phyloP scores from a whole-genome alignment of 2,329 filamentous ascomycete species.

The Colletotrichum chrysophilum region DNA sequence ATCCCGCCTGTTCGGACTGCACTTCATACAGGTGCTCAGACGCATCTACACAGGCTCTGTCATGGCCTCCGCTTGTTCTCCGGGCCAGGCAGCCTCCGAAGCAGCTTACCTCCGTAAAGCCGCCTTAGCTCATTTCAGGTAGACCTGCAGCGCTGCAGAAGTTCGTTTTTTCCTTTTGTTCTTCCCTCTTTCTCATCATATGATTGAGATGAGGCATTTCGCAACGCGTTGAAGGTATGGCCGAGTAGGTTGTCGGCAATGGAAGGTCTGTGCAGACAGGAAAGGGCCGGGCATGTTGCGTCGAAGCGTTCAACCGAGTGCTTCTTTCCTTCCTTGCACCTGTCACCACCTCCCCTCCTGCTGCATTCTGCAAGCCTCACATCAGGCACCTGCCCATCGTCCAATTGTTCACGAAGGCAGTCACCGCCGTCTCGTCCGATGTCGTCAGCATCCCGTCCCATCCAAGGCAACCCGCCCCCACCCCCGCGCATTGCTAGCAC shows the following conservation, averaged over 20 bases:
- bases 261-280: neutral
- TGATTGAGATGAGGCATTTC: neutral
- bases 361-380: neutral
- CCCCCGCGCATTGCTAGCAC: neutral
- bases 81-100: neutral
- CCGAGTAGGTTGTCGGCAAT: neutral
- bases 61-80: neutral
- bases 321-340: neutral
- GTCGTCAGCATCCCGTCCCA: constrained; percentile 11
- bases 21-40: constrained; percentile 3
- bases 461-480: neutral
- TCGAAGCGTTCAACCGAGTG: neutral
- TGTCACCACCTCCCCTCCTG: neutral
- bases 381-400: neutral
- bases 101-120: neutral
- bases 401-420: neutral
- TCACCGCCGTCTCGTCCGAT: constrained; percentile 13
- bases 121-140: neutral
- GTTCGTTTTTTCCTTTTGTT: neutral
- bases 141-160: neutral
- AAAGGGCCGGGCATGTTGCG: neutral
- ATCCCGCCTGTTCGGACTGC: constrained; percentile 4
- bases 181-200: neutral
- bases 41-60: neutral
- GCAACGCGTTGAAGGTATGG: neutral